Evolutionary conservation across 768 basidiomycete genomes (phyloP).

Genomic region (Panus rudis): DNA sequence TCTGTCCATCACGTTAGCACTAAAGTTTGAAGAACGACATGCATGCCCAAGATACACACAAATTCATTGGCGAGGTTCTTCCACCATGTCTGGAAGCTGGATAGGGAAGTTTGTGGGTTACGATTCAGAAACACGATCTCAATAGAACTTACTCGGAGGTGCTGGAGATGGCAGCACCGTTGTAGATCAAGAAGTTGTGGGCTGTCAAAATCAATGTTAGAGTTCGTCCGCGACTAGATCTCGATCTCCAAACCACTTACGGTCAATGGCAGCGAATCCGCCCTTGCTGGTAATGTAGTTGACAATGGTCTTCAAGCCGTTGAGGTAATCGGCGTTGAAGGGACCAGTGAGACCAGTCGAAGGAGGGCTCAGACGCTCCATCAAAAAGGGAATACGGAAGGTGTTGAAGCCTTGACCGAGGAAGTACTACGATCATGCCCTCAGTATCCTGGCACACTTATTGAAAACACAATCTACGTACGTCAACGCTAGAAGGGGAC

Average conservation of each 20-base stretch:
- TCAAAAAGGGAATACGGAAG: slow-evolving; percentile 55
- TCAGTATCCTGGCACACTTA: too few species aligned
- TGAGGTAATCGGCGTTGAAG: slow-evolving; percentile 47
- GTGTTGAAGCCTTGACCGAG: slow-evolving; percentile 50
- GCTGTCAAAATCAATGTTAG: slow-evolving; percentile 25
- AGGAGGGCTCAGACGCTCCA: slow-evolving; percentile 51
- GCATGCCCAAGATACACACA: slow-evolving; percentile 26
- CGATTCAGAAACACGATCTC: background rate
- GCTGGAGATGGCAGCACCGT: slow-evolving; percentile 42
- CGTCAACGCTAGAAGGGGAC: slow-evolving; percentile 31
- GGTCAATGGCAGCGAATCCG: slow-evolving; percentile 49
- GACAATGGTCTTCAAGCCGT: slow-evolving; percentile 41
- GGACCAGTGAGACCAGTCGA: slow-evolving; percentile 46
- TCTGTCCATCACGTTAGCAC: slow-evolving; percentile 7
- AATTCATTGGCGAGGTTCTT: slow-evolving; percentile 48
- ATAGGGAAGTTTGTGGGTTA: background rate
- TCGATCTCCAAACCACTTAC: slow-evolving; percentile 25
- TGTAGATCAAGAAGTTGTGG: slow-evolving; percentile 59
- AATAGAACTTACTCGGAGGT: slow-evolving; percentile 34
- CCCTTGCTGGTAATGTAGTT: slow-evolving; percentile 57
- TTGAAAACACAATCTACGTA: slow-evolving; percentile 10
- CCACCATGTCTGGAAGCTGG: slow-evolving; percentile 54
- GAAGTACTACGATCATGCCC: slow-evolving; percentile 39
- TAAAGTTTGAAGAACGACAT: background rate
- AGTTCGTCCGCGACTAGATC: background rate